phyloP scores from a whole-genome alignment of 2,329 filamentous ascomycete genomes.

The Arachnopeziza araneosa region DNA sequence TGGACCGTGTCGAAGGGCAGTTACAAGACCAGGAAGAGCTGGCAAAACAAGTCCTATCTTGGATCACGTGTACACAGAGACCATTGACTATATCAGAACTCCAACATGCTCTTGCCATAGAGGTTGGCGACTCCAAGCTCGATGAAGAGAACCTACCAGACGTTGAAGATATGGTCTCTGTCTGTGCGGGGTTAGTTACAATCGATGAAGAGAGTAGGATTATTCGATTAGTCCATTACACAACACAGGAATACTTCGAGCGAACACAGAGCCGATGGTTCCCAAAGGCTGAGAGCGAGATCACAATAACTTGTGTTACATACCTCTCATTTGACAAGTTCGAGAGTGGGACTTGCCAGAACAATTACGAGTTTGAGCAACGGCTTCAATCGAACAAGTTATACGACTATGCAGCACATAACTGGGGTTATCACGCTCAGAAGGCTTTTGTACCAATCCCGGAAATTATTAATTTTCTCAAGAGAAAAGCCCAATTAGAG shows the following conservation, averaged over 20 bases:
- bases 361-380: conserved; percentile 17
- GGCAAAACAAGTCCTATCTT: conserved; percentile 31
- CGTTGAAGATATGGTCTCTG: conserved; percentile 16
- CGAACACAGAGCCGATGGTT: conserved; percentile 11
- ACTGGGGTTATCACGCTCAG: conserved; percentile 31
- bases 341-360: conserved; percentile 17
- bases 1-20: conserved; percentile 40
- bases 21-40: conserved; percentile 27
- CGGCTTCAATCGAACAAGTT: conserved; percentile 24
- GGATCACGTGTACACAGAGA: conserved; percentile 36
- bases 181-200: conserved; percentile 26
- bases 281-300: conserved; percentile 12
- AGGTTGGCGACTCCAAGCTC: conserved; percentile 24
- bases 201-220: conserved; percentile 24
- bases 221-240: conserved; percentile 28
- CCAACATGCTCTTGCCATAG: conserved; percentile 38
- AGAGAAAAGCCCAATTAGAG: conserved; percentile 5
- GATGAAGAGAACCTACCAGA: conserved; percentile 33
- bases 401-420: conserved; percentile 14
- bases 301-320: conserved; percentile 21
- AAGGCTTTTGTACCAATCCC: conserved; percentile 13
- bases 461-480: conserved; percentile 4
- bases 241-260: conserved; percentile 28
- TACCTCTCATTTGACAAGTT: conserved; percentile 29
- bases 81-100: conserved; percentile 34